phyloP scores from a whole-genome alignment of 768 basidiomycete genomes.

The Rhodotorula kratochvilovae region DNA sequence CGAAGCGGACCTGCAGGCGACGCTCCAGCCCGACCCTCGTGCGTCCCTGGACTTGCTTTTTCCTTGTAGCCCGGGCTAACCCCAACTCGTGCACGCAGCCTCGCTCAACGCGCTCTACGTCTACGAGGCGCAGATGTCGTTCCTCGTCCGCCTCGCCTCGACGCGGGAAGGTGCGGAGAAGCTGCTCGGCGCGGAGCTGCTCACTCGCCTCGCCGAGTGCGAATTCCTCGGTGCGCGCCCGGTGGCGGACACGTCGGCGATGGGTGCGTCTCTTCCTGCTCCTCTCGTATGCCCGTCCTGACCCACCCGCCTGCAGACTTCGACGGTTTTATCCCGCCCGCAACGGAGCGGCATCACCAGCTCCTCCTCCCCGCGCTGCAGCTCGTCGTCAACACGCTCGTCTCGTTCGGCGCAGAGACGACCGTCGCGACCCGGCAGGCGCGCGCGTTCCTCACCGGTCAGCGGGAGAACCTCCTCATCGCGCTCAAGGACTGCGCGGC shows the following conservation, averaged over 20 bases:
- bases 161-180: conserved; percentile 77
- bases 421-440: conserved; percentile 67
- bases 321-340: conserved; percentile 80
- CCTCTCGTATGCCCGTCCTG: background rate
- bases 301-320: conserved; percentile 55
- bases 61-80: background rate
- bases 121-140: conserved; percentile 88
- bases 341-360: conserved; percentile 84
- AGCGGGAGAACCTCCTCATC: conserved; percentile 76
- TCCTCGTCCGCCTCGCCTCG: conserved; percentile 78
- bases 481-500: conserved; percentile 71
- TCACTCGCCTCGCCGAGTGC: conserved; percentile 71
- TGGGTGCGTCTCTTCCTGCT: conserved; percentile 54
- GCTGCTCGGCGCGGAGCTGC: conserved; percentile 68
- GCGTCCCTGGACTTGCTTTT: conserved; percentile 37
- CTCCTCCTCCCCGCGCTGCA: conserved; percentile 81
- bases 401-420: conserved; percentile 46
- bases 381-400: conserved; percentile 66
- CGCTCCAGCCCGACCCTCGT: conserved; percentile 89
- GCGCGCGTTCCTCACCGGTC: conserved; percentile 71
- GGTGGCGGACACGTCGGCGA: conserved; percentile 72
- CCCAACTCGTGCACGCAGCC: conserved; percentile 53
- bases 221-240: conserved; percentile 83
- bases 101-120: conserved; percentile 87
- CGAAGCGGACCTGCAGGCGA: conserved; percentile 66